A percentile compares a stretch with the other conserved stretches of the same genome.
Conservation (phyloP, 2,329 filamentous ascomycete species). For the Fusarium lyarnte region DNA sequence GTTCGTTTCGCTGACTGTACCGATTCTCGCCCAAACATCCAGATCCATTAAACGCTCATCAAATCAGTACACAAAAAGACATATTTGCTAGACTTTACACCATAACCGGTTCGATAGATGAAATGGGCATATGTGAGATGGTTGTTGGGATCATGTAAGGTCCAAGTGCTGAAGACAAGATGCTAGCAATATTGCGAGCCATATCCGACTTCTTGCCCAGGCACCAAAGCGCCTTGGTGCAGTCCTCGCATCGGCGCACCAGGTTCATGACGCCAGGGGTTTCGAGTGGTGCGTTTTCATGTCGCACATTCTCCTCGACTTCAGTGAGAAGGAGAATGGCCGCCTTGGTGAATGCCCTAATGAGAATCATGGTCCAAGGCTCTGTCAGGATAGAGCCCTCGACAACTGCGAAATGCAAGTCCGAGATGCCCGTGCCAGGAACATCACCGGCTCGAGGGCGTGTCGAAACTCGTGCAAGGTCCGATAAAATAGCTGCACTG, state of each 20-base stretch:
- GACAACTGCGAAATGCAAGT: constrained; percentile 63
- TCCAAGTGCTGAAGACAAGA: constrained; percentile 39
- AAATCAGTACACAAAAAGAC: constrained; percentile 2
- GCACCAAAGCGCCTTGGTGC: constrained; percentile 63
- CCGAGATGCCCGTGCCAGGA: constrained; percentile 41
- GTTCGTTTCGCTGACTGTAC: constrained; percentile 15
- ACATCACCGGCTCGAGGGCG: constrained; percentile 44
- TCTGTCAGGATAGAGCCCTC: constrained; percentile 67
- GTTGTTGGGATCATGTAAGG: constrained; percentile 40
- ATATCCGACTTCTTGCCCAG: constrained; percentile 66
- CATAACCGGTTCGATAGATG: constrained; percentile 27
- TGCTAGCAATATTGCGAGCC: constrained; percentile 43
- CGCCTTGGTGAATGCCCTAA: constrained; percentile 62
- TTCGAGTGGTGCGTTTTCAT: constrained; percentile 39
- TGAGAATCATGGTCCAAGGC: constrained; percentile 67
- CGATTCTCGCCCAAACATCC: constrained; percentile 5
- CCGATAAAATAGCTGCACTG: constrained; percentile 58
- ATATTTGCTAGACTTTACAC: constrained; percentile 8
- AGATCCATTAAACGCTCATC: not conserved
- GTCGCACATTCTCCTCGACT: constrained; percentile 41
- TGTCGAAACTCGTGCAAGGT: constrained; percentile 59
- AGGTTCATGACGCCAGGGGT: constrained; percentile 38
- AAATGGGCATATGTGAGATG: constrained; percentile 25
- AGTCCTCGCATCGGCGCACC: constrained; percentile 55
- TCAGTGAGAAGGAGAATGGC: constrained; percentile 51